Evolutionary conservation across 768 basidiomycete species (phyloP).

Genomic region (Leucosporidium scottii): DNA sequence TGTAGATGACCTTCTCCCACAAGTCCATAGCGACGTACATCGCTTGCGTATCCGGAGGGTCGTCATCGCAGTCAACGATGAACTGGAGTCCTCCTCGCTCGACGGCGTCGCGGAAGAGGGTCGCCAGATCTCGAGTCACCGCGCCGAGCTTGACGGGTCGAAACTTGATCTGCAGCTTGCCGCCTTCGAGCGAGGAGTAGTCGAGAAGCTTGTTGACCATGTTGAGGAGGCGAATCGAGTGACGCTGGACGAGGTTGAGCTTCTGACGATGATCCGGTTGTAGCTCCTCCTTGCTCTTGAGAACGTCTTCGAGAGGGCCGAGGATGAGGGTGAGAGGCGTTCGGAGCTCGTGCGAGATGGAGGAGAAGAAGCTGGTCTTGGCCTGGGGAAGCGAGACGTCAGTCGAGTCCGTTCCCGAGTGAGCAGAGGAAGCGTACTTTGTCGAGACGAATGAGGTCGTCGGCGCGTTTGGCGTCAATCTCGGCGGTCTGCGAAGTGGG

Average conservation of each 20-base stretch:
- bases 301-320: conserved; percentile 26
- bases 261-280: not conserved
- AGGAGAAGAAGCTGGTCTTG: conserved; percentile 29
- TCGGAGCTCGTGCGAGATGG: conserved; percentile 24
- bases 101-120: conserved; percentile 26
- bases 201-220: conserved; percentile 33
- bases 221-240: conserved; percentile 18
- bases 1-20: conserved; percentile 25
- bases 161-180: conserved; percentile 9
- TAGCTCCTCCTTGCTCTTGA: conserved; percentile 9
- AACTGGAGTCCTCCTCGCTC: conserved; percentile 22
- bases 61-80: conserved; percentile 27
- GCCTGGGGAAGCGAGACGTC: not conserved
- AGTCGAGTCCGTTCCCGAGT: no score
- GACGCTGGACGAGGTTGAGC: conserved; percentile 23
- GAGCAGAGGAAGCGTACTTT: not conserved
- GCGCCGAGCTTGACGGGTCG: conserved; percentile 15
- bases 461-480: conserved; percentile 23
- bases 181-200: conserved; percentile 22
- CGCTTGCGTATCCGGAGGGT: conserved; percentile 9
- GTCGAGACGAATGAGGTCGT: conserved; percentile 29
- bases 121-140: conserved; percentile 20
- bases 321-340: conserved; percentile 29
- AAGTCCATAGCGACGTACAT: conserved; percentile 22
- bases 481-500: conserved; percentile 16